Conservation (phyloP, 257 asterid species). For the Ballota nigra region DNA sequence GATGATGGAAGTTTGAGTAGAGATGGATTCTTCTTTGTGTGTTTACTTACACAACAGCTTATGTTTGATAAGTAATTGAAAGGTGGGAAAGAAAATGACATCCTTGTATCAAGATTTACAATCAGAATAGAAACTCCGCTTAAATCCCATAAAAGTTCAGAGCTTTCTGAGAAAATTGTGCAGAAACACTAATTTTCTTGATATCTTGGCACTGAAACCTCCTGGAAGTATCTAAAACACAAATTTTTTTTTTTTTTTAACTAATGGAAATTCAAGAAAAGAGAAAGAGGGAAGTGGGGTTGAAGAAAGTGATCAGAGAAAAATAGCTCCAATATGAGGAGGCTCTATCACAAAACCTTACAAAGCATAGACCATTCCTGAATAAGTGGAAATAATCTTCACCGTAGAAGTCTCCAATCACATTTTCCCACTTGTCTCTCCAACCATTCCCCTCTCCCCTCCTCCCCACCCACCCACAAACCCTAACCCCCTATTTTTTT, state of each 20-base stretch:
- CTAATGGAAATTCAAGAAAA: background rate
- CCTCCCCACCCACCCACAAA: background rate
- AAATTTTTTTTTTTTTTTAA: background rate
- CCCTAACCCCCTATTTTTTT: background rate
- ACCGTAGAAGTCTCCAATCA: constrained; percentile 27
- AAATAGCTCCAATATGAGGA: constrained; percentile 25
- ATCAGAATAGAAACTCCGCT: background rate
- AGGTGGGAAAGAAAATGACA: constrained; percentile 45
- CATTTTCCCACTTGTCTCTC: constrained; percentile 3
- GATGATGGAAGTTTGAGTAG: constrained; percentile 30
- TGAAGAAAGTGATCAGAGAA: constrained; percentile 21
- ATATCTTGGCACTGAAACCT: constrained; percentile 2
- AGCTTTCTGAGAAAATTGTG: background rate
- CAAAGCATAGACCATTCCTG: constrained; percentile 22
- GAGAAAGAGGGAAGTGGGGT: constrained; percentile 31
- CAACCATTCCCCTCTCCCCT: too few relatives aligned
- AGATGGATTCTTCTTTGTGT: constrained; percentile 39
- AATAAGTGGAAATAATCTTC: constrained; percentile 31
- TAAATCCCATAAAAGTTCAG: background rate
- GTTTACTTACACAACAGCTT: constrained; percentile 36
- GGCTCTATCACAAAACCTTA: constrained; percentile 22
- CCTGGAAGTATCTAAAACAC: background rate
- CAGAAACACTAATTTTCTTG: background rate
- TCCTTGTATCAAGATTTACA: constrained; percentile 30
- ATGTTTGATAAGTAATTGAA: constrained; percentile 40